phyloP scores from a whole-genome alignment of 1,139 yeast genomes.

The Hemisphaericaspora xylofermentans region DNA sequence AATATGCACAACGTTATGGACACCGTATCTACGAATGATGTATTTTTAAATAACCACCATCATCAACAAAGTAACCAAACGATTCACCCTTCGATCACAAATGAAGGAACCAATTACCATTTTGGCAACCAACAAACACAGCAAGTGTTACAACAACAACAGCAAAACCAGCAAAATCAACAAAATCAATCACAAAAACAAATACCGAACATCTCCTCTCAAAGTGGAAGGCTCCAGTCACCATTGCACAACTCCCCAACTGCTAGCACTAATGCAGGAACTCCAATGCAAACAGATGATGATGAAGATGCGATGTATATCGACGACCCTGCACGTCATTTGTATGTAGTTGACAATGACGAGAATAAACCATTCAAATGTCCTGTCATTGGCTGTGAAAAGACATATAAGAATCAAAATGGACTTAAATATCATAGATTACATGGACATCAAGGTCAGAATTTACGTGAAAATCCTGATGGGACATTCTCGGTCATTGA shows the following conservation, averaged over 20 bases:
- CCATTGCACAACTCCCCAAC: constrained; percentile 19
- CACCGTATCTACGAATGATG: constrained; percentile 86
- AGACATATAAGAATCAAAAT: constrained; percentile 94
- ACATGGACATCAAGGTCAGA: constrained; percentile 97
- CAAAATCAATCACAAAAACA: constrained; percentile 14
- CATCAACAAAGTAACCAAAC: constrained; percentile 8
- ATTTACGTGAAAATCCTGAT: constrained; percentile 84
- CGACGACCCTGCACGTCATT: constrained; percentile 91
- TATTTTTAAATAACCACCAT: constrained; percentile 53
- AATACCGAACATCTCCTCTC: constrained; percentile 7
- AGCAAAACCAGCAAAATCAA: constrained; percentile 18
- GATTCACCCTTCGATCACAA: constrained; percentile 12
- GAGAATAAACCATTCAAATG: constrained; percentile 96
- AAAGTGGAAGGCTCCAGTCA: constrained; percentile 16
- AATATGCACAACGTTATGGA: constrained; percentile 56
- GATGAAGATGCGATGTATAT: constrained; percentile 62
- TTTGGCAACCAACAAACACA: constrained; percentile 15
- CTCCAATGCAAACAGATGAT: constrained; percentile 35
- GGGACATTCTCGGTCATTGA: constrained; percentile 92
- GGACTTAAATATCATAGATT: constrained; percentile 93
- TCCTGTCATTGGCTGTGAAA: constrained; percentile 97
- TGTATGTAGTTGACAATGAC: constrained; percentile 87
- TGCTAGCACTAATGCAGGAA: constrained; percentile 11
- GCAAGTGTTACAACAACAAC: constrained; percentile 15
- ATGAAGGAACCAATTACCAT: constrained; percentile 15